phyloP scores from a whole-genome alignment of 768 basidiomycete species.

The Macrocybe gigantea region DNA sequence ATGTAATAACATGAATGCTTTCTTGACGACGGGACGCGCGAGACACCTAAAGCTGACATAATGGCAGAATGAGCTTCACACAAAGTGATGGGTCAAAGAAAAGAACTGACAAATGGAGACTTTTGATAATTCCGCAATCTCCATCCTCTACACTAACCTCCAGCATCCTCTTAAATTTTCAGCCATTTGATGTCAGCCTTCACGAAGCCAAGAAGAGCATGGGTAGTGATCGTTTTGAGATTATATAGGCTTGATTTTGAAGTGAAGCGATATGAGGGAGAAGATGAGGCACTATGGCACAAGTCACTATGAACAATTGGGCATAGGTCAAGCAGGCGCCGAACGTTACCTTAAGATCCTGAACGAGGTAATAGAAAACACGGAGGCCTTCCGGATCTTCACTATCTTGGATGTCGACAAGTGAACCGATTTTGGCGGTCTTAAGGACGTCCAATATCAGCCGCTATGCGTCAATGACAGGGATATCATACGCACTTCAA shows the following conservation, averaged over 20 bases:
- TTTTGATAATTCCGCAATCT: constrained; percentile 4
- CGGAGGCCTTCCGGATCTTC: constrained; percentile 96
- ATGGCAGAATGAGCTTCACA: constrained; percentile 2
- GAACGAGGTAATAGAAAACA: constrained; percentile 97
- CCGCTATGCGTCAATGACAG: background rate
- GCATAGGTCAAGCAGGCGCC: background rate
- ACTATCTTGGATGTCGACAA: constrained; percentile 95
- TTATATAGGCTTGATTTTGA: constrained; percentile 99
- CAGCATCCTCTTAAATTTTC: background rate
- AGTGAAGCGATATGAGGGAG: constrained; percentile 96
- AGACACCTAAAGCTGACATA: constrained; percentile 5
- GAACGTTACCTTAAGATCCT: constrained; percentile 81
- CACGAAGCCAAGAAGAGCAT: constrained; percentile 10
- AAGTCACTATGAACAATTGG: background rate
- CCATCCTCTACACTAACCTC: constrained; percentile 1
- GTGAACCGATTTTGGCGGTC: constrained; percentile 97
- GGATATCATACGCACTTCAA: constrained; percentile 60
- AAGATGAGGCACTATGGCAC: constrained; percentile 85
- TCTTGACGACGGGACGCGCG: constrained; percentile 27
- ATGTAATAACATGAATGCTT: constrained; percentile 32
- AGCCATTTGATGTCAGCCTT: constrained; percentile 2
- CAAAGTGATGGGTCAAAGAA: background rate
- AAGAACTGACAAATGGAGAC: constrained; percentile 5
- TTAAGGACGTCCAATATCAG: constrained; percentile 21
- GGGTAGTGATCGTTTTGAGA: constrained; percentile 1